A percentile compares a stretch with the other conserved stretches of the same genome.
Evolutionary conservation across 331 rosid genomes (phyloP).

Genomic region (Erythrophleum ivorense): DNA sequence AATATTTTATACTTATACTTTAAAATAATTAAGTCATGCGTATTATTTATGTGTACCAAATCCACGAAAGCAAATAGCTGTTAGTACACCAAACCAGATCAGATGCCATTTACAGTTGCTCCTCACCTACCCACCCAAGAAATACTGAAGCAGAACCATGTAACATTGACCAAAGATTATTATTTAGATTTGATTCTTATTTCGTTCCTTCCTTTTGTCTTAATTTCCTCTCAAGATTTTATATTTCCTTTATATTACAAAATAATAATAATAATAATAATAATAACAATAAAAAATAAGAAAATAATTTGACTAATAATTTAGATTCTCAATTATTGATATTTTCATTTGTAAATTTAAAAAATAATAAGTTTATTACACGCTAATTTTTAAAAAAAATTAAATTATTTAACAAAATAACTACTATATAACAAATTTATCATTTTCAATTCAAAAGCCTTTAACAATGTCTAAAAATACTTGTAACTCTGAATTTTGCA

Average conservation of each 20-base stretch:
- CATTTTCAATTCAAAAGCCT: too few species aligned
- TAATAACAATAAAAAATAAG: too few species aligned
- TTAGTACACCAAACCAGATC: background rate
- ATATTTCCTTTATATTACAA: too few species aligned
- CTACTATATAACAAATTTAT: too few species aligned
- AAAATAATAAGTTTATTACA: background rate
- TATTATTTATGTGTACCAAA: background rate
- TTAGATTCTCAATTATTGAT: too few species aligned
- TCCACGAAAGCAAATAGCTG: background rate
- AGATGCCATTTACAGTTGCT: background rate
- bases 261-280: too few species aligned
- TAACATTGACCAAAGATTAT: background rate
- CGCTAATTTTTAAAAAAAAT: background rate
- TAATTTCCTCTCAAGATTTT: too few species aligned
- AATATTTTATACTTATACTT: background rate
- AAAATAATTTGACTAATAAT: background rate
- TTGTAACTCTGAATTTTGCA: too few species aligned
- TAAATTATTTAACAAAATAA: background rate
- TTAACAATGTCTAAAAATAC: too few species aligned
- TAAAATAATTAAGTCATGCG: background rate
- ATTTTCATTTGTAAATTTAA: background rate
- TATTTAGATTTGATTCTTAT: too few species aligned
- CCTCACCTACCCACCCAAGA: slow-evolving; percentile 14
- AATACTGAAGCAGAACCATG: background rate
- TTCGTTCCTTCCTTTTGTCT: background rate